Percentiles rank a stretch among this genome's conserved stretches.
Evolutionary conservation across 2,329 filamentous ascomycete genomes (phyloP).

Genomic region (Penicillium nordicum): DNA sequence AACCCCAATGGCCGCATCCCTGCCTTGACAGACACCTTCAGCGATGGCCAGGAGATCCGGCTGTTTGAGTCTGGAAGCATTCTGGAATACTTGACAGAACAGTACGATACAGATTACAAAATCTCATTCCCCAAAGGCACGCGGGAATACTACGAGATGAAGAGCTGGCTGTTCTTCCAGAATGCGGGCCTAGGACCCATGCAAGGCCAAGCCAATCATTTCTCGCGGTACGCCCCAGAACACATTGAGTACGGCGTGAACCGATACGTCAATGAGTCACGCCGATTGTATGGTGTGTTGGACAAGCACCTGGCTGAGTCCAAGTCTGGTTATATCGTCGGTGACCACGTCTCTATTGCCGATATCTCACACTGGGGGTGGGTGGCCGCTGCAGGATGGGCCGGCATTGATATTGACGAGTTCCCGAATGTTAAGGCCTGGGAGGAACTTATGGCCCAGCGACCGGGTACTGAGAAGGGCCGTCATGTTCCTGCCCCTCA

Average conservation of each 20-base stretch:
- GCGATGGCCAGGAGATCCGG: slow-evolving; percentile 67
- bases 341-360: slow-evolving; percentile 52
- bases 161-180: slow-evolving; percentile 75
- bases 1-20: slow-evolving; percentile 93
- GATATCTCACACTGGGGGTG: slow-evolving; percentile 81
- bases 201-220: slow-evolving; percentile 84
- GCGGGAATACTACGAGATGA: slow-evolving; percentile 73
- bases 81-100: slow-evolving; percentile 76
- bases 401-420: slow-evolving; percentile 66
- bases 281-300: slow-evolving; percentile 75
- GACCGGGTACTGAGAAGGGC: slow-evolving; percentile 72
- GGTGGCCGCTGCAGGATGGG: slow-evolving; percentile 60
- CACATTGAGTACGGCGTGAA: slow-evolving; percentile 78
- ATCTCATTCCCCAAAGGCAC: slow-evolving; percentile 72
- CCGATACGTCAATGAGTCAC: slow-evolving; percentile 77
- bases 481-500: slow-evolving; percentile 67
- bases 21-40: slow-evolving; percentile 74
- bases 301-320: slow-evolving; percentile 63
- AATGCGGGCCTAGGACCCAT: slow-evolving; percentile 79
- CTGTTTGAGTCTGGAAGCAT: slow-evolving; percentile 84
- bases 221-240: slow-evolving; percentile 75
- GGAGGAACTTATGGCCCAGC: slow-evolving; percentile 66
- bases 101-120: slow-evolving; percentile 78
- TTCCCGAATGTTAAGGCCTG: slow-evolving; percentile 75
- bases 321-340: slow-evolving; percentile 51